Evolutionary conservation across 1,139 yeast species (phyloP).

Genomic region (Wickerhamomyces sp.): DNA sequence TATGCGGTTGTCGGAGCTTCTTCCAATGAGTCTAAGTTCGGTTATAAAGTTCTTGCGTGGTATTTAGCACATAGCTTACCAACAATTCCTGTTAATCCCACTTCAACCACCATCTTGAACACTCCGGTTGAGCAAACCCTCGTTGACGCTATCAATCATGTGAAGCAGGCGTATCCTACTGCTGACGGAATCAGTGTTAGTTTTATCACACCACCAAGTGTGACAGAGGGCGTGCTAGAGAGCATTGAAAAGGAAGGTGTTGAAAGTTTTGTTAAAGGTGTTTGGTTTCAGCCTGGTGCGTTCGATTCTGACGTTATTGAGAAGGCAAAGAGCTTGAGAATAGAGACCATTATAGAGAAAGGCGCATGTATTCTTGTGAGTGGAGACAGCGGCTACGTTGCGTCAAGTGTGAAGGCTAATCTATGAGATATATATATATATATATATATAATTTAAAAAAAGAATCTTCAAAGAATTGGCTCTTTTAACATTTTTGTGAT

Average conservation of each 20-base stretch:
- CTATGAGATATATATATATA: conserved; percentile 23
- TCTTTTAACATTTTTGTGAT: conserved; percentile 21
- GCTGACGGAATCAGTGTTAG: conserved; percentile 49
- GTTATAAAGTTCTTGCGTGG: conserved; percentile 69
- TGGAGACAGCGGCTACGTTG: conserved; percentile 43
- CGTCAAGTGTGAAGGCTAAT: conserved; percentile 31
- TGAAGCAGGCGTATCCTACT: conserved; percentile 6
- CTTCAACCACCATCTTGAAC: conserved; percentile 42
- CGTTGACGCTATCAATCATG: conserved; percentile 14
- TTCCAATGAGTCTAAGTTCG: conserved; percentile 59
- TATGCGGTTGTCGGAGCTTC: conserved; percentile 79
- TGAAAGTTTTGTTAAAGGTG: conserved; percentile 38
- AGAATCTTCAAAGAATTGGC: conserved; percentile 5
- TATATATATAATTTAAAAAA: no score
- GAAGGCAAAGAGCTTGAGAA: conserved; percentile 31
- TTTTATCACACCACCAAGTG: conserved; percentile 70
- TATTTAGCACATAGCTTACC: conserved; percentile 54
- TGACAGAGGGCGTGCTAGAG: conserved; percentile 48
- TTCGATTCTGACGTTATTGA: conserved; percentile 53
- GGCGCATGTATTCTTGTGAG: conserved; percentile 68
- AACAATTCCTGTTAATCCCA: conserved; percentile 66
- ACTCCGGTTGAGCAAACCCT: conserved; percentile 37
- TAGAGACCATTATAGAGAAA: conserved; percentile 43
- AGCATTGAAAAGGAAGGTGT: conserved; percentile 27
- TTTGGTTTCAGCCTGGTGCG: conserved; percentile 87